phyloP scores from a whole-genome alignment of 495 filamentous ascomycete species.

The Annulohypoxylon stygium region DNA sequence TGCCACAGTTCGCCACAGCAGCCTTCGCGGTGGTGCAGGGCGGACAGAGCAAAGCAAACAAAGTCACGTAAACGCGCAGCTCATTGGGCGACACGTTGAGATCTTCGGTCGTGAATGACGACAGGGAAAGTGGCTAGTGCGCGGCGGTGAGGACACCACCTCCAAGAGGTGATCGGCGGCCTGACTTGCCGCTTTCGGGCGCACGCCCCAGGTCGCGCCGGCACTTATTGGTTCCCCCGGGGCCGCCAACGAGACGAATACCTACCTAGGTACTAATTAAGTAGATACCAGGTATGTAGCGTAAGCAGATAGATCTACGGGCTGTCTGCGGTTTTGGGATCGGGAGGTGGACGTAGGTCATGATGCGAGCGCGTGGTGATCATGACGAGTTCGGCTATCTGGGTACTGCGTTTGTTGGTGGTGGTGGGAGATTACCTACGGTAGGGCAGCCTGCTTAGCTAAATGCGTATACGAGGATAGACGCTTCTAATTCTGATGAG shows the following conservation, averaged over 20 bases:
- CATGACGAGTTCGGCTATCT: background rate
- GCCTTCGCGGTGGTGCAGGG: slow-evolving; percentile 1
- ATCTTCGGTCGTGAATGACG: slow-evolving; percentile 33
- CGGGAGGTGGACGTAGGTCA: background rate
- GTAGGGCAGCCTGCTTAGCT: background rate
- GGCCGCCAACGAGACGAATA: too few relatives aligned
- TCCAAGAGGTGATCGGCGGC: slow-evolving; percentile 30
- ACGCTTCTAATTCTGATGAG: background rate
- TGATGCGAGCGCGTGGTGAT: background rate
- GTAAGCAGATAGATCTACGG: background rate
- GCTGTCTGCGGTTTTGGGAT: background rate
- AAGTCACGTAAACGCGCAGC: background rate
- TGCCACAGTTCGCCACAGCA: slow-evolving; percentile 36
- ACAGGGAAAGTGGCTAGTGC: slow-evolving; percentile 39
- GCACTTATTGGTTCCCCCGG: slow-evolving; percentile 13
- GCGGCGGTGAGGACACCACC: slow-evolving; percentile 25
- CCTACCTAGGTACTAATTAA: too few relatives aligned
- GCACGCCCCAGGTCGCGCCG: background rate
- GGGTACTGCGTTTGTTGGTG: background rate
- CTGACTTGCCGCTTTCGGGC: slow-evolving; percentile 31
- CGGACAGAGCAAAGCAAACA: background rate
- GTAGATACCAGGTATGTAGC: background rate
- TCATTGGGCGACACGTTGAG: slow-evolving; percentile 22
- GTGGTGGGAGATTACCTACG: background rate
- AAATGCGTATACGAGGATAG: background rate